Conservation (phyloP, 2,329 filamentous ascomycete species). For the Fusarium sororula region DNA sequence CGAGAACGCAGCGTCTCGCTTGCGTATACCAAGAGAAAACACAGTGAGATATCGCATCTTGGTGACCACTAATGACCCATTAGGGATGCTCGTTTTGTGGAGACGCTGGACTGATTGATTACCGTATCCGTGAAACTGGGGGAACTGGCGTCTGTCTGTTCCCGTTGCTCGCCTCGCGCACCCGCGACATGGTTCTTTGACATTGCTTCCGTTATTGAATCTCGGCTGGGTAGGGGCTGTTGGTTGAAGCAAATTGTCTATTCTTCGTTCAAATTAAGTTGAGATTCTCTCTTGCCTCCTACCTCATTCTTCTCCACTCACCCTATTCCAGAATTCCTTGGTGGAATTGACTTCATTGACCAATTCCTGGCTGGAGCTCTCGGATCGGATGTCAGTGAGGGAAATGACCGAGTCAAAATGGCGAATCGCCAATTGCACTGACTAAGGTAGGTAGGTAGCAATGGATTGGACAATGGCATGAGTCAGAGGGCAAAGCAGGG, state of each 20-base stretch:
- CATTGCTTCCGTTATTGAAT: neutral
- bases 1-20: slow-evolving; percentile 19
- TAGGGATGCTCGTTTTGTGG: slow-evolving; percentile 4
- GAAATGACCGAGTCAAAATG: neutral
- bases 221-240: slow-evolving; percentile 8
- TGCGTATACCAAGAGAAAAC: neutral
- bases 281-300: neutral
- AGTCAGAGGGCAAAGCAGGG: neutral
- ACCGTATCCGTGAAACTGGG: slow-evolving; percentile 11
- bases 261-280: slow-evolving; percentile 2
- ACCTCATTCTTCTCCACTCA: slow-evolving; percentile 18
- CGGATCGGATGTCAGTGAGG: neutral
- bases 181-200: neutral
- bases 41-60: slow-evolving; percentile 6
- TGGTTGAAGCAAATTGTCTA: neutral
- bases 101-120: slow-evolving; percentile 5
- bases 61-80: slow-evolving; percentile 30
- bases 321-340: slow-evolving; percentile 6
- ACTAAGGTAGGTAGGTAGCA: neutral
- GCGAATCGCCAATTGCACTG: slow-evolving; percentile 3
- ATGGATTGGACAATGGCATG: slow-evolving; percentile 5
- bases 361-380: slow-evolving; percentile 11
- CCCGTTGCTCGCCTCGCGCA: slow-evolving; percentile 12
- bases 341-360: slow-evolving; percentile 24
- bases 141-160: slow-evolving; percentile 13